These are phyloP conservation scores for Botrytis elliptica DNA, from an alignment of 2,329 filamentous ascomycete genomes.

Conservation along the genomic window DNA sequence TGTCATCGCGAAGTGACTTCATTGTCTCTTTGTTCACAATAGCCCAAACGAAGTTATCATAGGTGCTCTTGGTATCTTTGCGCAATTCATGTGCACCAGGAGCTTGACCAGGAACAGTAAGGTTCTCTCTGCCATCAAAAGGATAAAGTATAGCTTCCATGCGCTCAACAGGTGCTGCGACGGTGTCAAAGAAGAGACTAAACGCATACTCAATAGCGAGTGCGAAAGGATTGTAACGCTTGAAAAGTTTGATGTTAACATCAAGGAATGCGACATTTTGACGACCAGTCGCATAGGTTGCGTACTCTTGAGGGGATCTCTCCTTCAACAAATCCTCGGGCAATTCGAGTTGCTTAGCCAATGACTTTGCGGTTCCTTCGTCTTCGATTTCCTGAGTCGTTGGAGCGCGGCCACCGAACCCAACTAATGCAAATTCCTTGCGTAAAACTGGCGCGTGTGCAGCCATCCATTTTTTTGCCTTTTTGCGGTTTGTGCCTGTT, in stretches of 20 bases:
- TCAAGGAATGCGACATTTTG: constrained; percentile 93
- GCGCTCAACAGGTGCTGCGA: constrained; percentile 66
- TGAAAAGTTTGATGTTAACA: constrained; percentile 49
- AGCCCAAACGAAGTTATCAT: constrained; percentile 91
- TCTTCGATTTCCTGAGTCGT: constrained; percentile 48
- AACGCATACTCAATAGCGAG: constrained; percentile 63
- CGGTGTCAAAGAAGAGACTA: constrained; percentile 77
- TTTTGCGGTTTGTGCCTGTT: constrained; percentile 73
- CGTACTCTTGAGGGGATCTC: constrained; percentile 82
- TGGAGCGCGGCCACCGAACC: constrained; percentile 61
- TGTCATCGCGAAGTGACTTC: constrained; percentile 84
- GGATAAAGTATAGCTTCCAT: constrained; percentile 78
- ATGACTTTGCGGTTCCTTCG: constrained; percentile 43
- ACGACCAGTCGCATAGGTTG: constrained; percentile 84
- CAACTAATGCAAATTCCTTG: constrained; percentile 83
- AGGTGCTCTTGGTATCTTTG: constrained; percentile 62
- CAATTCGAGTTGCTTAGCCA: constrained; percentile 42
- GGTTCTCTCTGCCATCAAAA: constrained; percentile 87
- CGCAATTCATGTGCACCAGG: constrained; percentile 59
- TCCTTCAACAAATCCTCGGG: constrained; percentile 70
- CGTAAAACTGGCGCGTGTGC: constrained; percentile 70
- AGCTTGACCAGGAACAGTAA: constrained; percentile 64
- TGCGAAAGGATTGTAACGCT: constrained; percentile 36
- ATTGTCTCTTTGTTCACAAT: constrained; percentile 94
- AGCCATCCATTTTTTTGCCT: constrained; percentile 76